Base-by-base conservation (phyloP, 2,329 filamentous ascomycete species). In the Xylariomycetidae sp. region DNA sequence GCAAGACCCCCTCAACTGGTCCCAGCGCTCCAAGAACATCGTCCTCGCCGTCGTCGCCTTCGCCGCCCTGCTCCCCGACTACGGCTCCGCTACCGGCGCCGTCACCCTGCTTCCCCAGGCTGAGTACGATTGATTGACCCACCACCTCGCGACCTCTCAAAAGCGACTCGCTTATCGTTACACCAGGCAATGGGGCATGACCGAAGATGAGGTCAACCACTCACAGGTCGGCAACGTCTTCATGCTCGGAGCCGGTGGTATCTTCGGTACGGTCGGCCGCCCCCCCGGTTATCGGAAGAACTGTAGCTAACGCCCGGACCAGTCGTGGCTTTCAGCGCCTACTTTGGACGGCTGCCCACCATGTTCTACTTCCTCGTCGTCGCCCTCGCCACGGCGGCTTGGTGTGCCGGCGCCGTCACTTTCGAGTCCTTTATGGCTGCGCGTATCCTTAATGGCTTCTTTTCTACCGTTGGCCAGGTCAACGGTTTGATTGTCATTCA, bases 1-100 rank as follows among this genome's bases (percentile, higher is more conserved):
- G 1, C 54, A 67, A 25, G 72, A 76, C 40, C 71, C 72, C 0
- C 50, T 76, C 25, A 76, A 76, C 47, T 76, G 72, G 72, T 57
- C 52, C 18, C 56, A 58, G 34, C 37, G 48, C 32, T 67, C 64
- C 56, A 77, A 76, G 47, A 63, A 68, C 36, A 25, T 63, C 12
- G 62, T 70, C 19, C 53, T 75, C 1, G 54, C 64, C n/a, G 59
- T 70, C n/a, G 54, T 74, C 3, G 60, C 65, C 10, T 52, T 63
- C 13, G 59, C 60, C 1, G 64, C 68, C 2, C 65, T 70, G 31
- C 50, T 70, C 22, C 64, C 65, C 2, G 69, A 74, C 40, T 74
- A 65, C 49, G 67, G 66, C 12, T 64, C 61, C 15, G 66, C 61
- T 2, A 64, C 60, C 0, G 66, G 64, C 3, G 61, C 64, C 4